phyloP scores from a whole-genome alignment of 2,329 filamentous ascomycete species.

The Talaromyces sp. region DNA sequence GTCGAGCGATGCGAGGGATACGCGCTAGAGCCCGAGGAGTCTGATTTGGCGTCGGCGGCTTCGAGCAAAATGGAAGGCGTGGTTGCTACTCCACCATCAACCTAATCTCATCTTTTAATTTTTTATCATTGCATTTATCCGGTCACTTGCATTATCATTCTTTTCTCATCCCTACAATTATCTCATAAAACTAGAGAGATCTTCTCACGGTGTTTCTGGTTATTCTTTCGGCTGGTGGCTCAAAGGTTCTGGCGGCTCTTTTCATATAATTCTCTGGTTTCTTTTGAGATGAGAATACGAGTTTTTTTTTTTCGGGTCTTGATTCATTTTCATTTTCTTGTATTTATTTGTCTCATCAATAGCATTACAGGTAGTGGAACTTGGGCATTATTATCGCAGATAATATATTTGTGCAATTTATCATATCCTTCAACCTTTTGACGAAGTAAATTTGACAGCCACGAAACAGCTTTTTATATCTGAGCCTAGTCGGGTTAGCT shows the following conservation, averaged over 20 bases:
- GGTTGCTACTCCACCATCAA: background rate
- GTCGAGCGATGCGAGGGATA: slow-evolving; percentile 66
- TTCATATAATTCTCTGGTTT: background rate
- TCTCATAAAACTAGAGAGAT: slow-evolving; percentile 12
- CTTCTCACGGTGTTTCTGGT: background rate
- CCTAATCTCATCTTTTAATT: background rate
- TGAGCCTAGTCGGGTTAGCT: background rate
- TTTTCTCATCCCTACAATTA: background rate
- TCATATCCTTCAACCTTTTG: background rate
- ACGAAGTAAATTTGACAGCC: background rate
- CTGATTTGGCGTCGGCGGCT: background rate
- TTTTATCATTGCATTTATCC: background rate
- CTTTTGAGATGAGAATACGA: background rate
- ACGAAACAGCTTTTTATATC: background rate
- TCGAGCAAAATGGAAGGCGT: slow-evolving; percentile 6
- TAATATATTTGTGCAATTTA: background rate
- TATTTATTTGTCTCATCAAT: slow-evolving; percentile 2
- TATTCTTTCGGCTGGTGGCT: background rate
- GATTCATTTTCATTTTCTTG: background rate
- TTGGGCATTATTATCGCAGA: background rate
- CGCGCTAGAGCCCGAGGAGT: slow-evolving; percentile 42
- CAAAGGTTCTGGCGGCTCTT: background rate
- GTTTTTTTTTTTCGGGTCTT: background rate
- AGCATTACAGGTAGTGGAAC: background rate
- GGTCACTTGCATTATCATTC: background rate